Conservation (phyloP, 352 stramenopile species). For the Phytopythium vexans region DNA sequence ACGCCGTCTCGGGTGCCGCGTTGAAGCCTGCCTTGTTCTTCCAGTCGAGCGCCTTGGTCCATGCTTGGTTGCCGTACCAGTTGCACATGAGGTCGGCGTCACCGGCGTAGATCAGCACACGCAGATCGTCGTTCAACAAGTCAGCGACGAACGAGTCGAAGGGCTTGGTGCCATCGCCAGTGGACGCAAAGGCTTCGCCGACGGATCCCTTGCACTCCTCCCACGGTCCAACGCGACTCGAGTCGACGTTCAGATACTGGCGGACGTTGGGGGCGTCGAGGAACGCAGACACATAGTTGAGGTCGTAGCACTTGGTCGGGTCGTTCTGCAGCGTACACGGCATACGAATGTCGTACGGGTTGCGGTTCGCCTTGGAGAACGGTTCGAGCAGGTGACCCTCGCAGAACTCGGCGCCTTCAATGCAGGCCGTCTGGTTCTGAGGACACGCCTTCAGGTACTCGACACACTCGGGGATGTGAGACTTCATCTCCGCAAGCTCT, state of each 20-base stretch:
- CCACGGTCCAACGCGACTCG: conserved; percentile 44
- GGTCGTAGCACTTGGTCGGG: conserved; percentile 50
- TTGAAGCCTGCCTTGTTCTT: conserved; percentile 78
- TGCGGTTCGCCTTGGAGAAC: too few relatives aligned
- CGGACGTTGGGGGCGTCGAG: conserved; percentile 36
- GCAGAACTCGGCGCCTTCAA: conserved; percentile 19
- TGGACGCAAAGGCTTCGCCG: conserved; percentile 69
- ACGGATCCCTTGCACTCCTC: conserved; percentile 86
- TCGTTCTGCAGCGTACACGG: conserved; percentile 27
- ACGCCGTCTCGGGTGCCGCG: conserved; percentile 15
- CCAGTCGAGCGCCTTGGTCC: conserved; percentile 91
- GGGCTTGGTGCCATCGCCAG: conserved; percentile 91
- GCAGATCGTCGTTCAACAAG: conserved; percentile 67
- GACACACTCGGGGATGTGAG: conserved; percentile 16
- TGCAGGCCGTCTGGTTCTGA: conserved; percentile 11
- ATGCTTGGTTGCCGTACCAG: conserved; percentile 93
- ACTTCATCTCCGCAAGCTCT: conserved; percentile 24
- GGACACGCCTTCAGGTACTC: conserved; percentile 12
- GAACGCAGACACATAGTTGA: conserved; percentile 53
- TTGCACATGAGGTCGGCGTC: conserved; percentile 97
- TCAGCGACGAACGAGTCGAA: conserved; percentile 80
- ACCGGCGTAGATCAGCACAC: conserved; percentile 94
- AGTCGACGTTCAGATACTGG: conserved; percentile 14
- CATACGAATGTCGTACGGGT: conserved; percentile 61
- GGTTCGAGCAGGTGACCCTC: too few relatives aligned